phyloP scores from a whole-genome alignment of 345 rosid genomes.

The Tarenaya hassleriana region DNA sequence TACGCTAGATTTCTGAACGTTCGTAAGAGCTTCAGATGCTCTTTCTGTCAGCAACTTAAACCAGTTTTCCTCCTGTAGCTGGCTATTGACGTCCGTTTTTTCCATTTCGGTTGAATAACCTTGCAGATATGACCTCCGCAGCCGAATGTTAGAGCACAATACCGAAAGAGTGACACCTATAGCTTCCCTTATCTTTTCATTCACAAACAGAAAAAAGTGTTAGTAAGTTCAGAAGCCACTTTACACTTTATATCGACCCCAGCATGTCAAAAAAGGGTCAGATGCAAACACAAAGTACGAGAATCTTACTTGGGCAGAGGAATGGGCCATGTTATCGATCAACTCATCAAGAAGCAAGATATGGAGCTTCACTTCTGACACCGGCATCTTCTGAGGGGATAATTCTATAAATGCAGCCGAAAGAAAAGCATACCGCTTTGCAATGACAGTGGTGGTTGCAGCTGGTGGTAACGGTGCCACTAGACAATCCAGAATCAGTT shows the following conservation, averaged over 20 bases:
- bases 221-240: not conserved
- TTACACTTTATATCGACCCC: conserved; percentile 3
- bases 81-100: conserved; percentile 31
- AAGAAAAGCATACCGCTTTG: conserved; percentile 93
- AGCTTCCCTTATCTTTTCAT: conserved; percentile 86
- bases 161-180: conserved; percentile 81
- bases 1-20: conserved; percentile 60
- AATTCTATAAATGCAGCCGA: conserved; percentile 84
- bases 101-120: conserved; percentile 42
- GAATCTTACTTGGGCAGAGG: conserved; percentile 87
- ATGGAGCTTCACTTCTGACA: conserved; percentile 67
- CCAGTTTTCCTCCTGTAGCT: conserved; percentile 55
- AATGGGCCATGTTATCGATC: conserved; percentile 82
- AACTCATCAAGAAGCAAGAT: conserved; percentile 64
- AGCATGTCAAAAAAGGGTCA: conserved; percentile 17
- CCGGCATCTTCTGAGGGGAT: conserved; percentile 81
- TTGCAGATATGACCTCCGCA: conserved; percentile 41
- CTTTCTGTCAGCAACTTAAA: conserved; percentile 48
- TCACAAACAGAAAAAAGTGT: conserved; percentile 16
- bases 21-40: conserved; percentile 67
- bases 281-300: conserved; percentile 5
- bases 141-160: conserved; percentile 81
- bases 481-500: conserved; percentile 74
- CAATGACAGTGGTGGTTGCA: conserved; percentile 77
- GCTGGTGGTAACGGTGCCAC: conserved; percentile 70